Percentiles rank a stretch among this genome's conserved stretches.
Conservation (phyloP, 164 flowering plant genomes). For the Aristolochia fimbriata region DNA sequence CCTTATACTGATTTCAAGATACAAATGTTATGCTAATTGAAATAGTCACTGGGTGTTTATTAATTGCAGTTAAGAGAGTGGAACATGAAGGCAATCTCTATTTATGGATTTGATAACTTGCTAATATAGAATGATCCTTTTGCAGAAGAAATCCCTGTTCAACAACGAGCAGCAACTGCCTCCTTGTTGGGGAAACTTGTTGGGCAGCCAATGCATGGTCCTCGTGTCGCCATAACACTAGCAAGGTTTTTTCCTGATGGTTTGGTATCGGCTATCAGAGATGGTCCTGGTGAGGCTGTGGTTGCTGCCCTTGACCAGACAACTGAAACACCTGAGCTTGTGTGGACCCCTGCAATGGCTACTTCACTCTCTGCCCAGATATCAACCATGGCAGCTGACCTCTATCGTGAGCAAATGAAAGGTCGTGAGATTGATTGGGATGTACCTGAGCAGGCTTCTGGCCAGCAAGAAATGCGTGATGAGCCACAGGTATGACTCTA, state of each 20-base stretch:
- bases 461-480: conserved; percentile 95
- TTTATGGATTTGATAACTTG: neutral
- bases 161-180: conserved; percentile 94
- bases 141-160: conserved; percentile 90
- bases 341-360: conserved; percentile 99
- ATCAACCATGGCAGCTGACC: conserved; percentile 87
- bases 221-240: conserved; percentile 91
- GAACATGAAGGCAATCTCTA: neutral
- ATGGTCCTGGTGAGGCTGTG: conserved; percentile 99
- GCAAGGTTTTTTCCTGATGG: conserved; percentile 99
- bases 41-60: too few relatives aligned
- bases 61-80: neutral
- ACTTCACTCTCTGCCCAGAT: conserved; percentile 89
- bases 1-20: too few relatives aligned
- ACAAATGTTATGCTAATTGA: too few relatives aligned
- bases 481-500: conserved; percentile 75
- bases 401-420: conserved; percentile 89
- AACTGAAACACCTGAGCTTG: conserved; percentile 99
- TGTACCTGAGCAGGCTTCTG: conserved; percentile 90
- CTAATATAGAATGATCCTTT: too few relatives aligned
- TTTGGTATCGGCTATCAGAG: conserved; percentile 74
- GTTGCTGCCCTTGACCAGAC: conserved; percentile 80
- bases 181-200: conserved; percentile 94
- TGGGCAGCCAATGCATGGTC: conserved; percentile 99
- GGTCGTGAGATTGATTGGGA: conserved; percentile 98